Evolutionary conservation across 768 basidiomycete genomes (phyloP).

Genomic region (Erythrobasidium yunnanense): DNA sequence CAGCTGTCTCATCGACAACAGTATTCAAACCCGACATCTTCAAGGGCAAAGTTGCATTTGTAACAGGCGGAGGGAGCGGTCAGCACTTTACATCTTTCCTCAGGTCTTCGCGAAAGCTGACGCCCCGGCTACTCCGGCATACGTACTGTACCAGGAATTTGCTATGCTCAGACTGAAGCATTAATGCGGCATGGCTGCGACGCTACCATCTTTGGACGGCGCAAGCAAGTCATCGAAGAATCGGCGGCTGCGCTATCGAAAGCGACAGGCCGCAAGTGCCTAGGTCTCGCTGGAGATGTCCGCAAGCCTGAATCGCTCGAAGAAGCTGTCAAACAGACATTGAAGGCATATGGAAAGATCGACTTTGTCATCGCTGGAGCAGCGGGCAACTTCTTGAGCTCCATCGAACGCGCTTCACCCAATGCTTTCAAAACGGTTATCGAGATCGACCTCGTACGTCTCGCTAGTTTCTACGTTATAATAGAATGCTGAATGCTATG

Average conservation of each 20-base stretch:
- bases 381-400: slow-evolving; percentile 89
- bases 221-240: slow-evolving; percentile 59
- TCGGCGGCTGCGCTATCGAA: slow-evolving; percentile 61
- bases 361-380: slow-evolving; percentile 97
- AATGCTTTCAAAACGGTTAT: slow-evolving; percentile 87
- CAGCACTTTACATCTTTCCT: too few relatives aligned
- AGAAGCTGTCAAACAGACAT: slow-evolving; percentile 62
- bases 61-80: slow-evolving; percentile 49
- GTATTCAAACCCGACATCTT: slow-evolving; percentile 72
- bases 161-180: slow-evolving; percentile 72
- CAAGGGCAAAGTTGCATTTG: slow-evolving; percentile 63
- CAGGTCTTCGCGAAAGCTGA: too few relatives aligned
- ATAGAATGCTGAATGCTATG: background rate
- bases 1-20: background rate
- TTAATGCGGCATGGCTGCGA: slow-evolving; percentile 64
- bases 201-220: slow-evolving; percentile 73
- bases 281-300: slow-evolving; percentile 71
- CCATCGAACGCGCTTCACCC: slow-evolving; percentile 54
- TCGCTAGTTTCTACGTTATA: too few relatives aligned
- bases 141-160: slow-evolving; percentile 89
- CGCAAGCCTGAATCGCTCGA: slow-evolving; percentile 60
- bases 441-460: slow-evolving; percentile 72
- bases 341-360: slow-evolving; percentile 69
- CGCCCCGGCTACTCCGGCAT: too few relatives aligned
- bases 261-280: slow-evolving; percentile 59